Evolutionary conservation across 2,329 filamentous ascomycete species (phyloP).

Genomic region (Cordyceps cateniannulata): DNA sequence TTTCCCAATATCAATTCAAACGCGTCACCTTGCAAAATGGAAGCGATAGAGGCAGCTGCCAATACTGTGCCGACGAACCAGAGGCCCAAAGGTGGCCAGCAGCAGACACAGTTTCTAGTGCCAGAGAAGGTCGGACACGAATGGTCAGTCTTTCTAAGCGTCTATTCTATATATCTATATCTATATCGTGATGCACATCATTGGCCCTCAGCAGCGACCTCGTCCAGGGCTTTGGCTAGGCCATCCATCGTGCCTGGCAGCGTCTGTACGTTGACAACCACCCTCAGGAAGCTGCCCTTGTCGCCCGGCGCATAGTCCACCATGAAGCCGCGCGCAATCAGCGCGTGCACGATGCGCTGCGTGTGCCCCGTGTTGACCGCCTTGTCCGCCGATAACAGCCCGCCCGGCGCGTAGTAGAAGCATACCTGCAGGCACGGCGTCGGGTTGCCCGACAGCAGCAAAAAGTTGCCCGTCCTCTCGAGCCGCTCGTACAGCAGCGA

Average conservation of each 20-base stretch:
- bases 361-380: slow-evolving; percentile 44
- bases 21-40: no score
- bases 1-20: no score
- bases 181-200: not conserved
- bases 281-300: slow-evolving; percentile 51
- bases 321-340: slow-evolving; percentile 52
- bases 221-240: slow-evolving; percentile 47
- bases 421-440: slow-evolving; percentile 90
- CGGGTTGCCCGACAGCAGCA: slow-evolving; percentile 66
- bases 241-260: slow-evolving; percentile 44
- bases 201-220: slow-evolving; percentile 28
- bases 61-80: no score
- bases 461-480: slow-evolving; percentile 50
- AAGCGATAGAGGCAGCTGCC: no score
- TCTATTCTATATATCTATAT: not conserved
- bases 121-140: no score
- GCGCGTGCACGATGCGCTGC: slow-evolving; percentile 38
- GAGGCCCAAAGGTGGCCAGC: no score
- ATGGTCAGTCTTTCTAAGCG: no score
- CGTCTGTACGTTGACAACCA: slow-evolving; percentile 53
- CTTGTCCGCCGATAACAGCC: slow-evolving; percentile 36
- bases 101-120: no score
- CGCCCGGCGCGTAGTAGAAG: slow-evolving; percentile 71
- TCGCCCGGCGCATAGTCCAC: slow-evolving; percentile 54
- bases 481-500: slow-evolving; percentile 60